phyloP scores from a whole-genome alignment of 169 alveolate genomes.

The Plasmodium knowlesi region DNA sequence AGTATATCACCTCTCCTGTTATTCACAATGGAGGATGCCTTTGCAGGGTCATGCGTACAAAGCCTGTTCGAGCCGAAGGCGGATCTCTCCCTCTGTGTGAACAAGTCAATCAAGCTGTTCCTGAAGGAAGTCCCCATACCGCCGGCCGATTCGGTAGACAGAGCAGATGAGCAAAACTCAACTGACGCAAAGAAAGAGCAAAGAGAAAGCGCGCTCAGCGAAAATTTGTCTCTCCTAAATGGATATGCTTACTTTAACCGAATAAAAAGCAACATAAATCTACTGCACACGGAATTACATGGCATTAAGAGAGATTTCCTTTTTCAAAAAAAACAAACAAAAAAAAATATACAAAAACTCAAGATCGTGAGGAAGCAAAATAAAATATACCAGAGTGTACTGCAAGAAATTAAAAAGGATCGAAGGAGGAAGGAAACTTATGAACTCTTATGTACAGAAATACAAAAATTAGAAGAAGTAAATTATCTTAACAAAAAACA shows the following conservation, averaged over 20 bases:
- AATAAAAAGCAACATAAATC: constrained; percentile 54
- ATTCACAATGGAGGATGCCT: constrained; percentile 46
- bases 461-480: constrained; percentile 59
- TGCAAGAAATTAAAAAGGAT: constrained; percentile 36
- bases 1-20: background rate
- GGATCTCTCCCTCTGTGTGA: constrained; percentile 47
- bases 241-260: constrained; percentile 40
- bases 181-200: background rate
- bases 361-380: constrained; percentile 39
- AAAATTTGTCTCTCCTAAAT: constrained; percentile 49
- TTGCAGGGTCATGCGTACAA: constrained; percentile 52
- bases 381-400: constrained; percentile 27
- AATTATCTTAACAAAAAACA: constrained; percentile 30
- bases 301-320: constrained; percentile 35
- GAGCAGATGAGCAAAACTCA: background rate
- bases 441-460: constrained; percentile 37
- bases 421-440: constrained; percentile 60
- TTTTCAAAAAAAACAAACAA: constrained; percentile 43
- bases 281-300: constrained; percentile 40
- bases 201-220: background rate
- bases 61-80: constrained; percentile 67
- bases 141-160: background rate
- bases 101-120: constrained; percentile 55
- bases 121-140: constrained; percentile 17
- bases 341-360: constrained; percentile 22